These are phyloP conservation scores for Ophiostoma sp. DNA, from an alignment of 2,329 filamentous ascomycete genomes.

Conservation along the genomic window DNA sequence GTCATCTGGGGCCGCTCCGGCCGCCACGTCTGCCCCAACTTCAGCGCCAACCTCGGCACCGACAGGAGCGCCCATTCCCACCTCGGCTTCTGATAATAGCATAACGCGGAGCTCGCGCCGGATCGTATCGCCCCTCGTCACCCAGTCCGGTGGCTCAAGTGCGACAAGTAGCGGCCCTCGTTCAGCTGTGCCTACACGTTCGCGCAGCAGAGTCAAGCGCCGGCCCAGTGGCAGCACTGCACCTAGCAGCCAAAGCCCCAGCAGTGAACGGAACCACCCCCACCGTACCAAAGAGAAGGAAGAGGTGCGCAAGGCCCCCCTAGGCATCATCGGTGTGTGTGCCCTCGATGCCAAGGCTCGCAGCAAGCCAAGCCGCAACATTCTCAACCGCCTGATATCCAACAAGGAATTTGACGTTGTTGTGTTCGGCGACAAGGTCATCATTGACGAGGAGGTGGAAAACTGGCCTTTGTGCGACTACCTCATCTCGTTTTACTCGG, in stretches of 20 bases:
- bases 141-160: not conserved
- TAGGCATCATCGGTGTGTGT: constrained; percentile 80
- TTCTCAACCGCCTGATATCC: constrained; percentile 83
- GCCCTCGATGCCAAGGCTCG: constrained; percentile 92
- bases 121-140: constrained; percentile 21
- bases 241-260: constrained; percentile 75
- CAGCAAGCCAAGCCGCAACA: constrained; percentile 95
- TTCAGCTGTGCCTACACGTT: constrained; percentile 30
- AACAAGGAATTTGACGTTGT: constrained; percentile 93
- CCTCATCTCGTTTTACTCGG: constrained; percentile 95
- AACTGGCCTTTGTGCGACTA: constrained; percentile 98
- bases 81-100: not conserved
- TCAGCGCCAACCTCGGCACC: not conserved
- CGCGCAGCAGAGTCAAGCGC: constrained; percentile 64
- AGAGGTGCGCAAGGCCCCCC: constrained; percentile 57
- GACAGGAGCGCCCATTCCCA: not conserved
- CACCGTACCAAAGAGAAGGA: constrained; percentile 52
- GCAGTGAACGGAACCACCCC: constrained; percentile 54
- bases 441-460: constrained; percentile 91
- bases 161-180: constrained; percentile 15
- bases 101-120: constrained; percentile 14
- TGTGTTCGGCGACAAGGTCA: constrained; percentile 98
- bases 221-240: constrained; percentile 76
- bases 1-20: not conserved
- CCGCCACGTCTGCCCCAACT: not conserved